phyloP scores from a whole-genome alignment of 2,329 filamentous ascomycete genomes.

The Microsporum ferrugineum region DNA sequence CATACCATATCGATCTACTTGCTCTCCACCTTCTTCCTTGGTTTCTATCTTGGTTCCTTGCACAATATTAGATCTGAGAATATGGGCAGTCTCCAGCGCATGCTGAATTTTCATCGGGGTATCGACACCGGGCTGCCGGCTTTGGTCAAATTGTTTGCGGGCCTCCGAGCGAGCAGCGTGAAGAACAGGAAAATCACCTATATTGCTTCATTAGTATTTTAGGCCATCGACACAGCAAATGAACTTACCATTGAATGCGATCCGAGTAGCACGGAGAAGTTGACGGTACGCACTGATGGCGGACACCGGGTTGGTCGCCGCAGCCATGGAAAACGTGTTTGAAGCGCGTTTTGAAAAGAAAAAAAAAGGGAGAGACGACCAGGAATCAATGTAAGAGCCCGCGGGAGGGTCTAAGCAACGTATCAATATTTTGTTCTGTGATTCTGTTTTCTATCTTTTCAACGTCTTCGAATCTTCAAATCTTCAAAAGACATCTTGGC shows the following conservation, averaged over 20 bases:
- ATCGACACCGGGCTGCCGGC: slow-evolving; percentile 50
- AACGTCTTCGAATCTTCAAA: not conserved
- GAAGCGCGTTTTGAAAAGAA: not conserved
- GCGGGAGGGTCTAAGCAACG: not conserved
- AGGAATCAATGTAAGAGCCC: not conserved
- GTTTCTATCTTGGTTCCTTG: slow-evolving; percentile 55
- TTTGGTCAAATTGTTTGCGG: slow-evolving; percentile 60
- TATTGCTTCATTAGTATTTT: too few species aligned
- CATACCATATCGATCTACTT: slow-evolving; percentile 30
- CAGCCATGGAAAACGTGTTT: not conserved
- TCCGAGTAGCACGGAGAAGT: slow-evolving; percentile 19
- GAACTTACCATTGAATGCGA: slow-evolving; percentile 63
- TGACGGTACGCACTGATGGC: slow-evolving; percentile 22
- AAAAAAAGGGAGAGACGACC: too few species aligned
- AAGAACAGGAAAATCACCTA: slow-evolving; percentile 61
- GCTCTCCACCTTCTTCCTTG: slow-evolving; percentile 20
- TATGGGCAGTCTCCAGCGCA: slow-evolving; percentile 68
- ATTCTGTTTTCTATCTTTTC: not conserved
- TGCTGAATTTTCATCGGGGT: slow-evolving; percentile 57
- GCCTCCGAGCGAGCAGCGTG: slow-evolving; percentile 60
- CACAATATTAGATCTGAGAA: slow-evolving; percentile 74
- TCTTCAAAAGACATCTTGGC: not conserved
- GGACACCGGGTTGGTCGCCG: slow-evolving; percentile 22
- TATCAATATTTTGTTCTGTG: not conserved
- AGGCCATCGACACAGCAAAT: not conserved